Evolutionary conservation across 2,329 filamentous ascomycete genomes (phyloP).

Genomic region (Aspergillus sp.): DNA sequence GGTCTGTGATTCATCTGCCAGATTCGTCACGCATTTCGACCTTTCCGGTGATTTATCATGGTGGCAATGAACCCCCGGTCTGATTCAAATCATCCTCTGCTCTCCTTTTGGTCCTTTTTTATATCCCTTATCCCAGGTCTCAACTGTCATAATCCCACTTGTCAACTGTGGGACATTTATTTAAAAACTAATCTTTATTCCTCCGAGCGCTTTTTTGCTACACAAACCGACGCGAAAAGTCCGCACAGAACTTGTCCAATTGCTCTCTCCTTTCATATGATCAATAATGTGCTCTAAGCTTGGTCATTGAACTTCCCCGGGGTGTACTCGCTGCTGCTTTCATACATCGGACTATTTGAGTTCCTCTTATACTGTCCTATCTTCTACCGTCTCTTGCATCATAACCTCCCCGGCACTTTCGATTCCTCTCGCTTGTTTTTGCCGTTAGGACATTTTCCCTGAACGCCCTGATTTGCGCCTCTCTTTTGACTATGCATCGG

Average conservation of each 20-base stretch:
- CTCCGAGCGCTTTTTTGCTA: constrained; percentile 12
- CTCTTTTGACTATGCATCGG: constrained; percentile 22
- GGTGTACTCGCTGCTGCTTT: constrained; percentile 12
- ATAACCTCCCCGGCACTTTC: neutral
- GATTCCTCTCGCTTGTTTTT: constrained; percentile 1
- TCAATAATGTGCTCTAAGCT: constrained; percentile 5
- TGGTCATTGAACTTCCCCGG: constrained; percentile 16
- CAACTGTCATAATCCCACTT: neutral
- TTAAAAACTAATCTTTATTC: constrained; percentile 4
- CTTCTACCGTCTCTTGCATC: neutral
- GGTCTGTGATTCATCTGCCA: constrained; percentile 7
- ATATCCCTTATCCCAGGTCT: neutral
- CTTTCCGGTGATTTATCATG: constrained; percentile 11
- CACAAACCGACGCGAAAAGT: constrained; percentile 13
- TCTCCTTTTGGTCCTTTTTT: neutral
- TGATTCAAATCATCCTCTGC: constrained; percentile 18
- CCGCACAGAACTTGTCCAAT: constrained; percentile 9
- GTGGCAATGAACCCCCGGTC: constrained; percentile 8
- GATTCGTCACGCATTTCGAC: constrained; percentile 8
- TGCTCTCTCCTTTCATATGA: constrained; percentile 19
- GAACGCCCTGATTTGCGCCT: constrained; percentile 6
- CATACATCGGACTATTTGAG: constrained; percentile 13
- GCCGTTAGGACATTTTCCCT: constrained; percentile 1
- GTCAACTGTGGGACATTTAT: neutral
- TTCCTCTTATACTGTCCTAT: neutral